A percentile compares a stretch with the other conserved stretches of the same genome.
Conservation (phyloP, 2,329 filamentous ascomycete species). For the Amauroascus niger region DNA sequence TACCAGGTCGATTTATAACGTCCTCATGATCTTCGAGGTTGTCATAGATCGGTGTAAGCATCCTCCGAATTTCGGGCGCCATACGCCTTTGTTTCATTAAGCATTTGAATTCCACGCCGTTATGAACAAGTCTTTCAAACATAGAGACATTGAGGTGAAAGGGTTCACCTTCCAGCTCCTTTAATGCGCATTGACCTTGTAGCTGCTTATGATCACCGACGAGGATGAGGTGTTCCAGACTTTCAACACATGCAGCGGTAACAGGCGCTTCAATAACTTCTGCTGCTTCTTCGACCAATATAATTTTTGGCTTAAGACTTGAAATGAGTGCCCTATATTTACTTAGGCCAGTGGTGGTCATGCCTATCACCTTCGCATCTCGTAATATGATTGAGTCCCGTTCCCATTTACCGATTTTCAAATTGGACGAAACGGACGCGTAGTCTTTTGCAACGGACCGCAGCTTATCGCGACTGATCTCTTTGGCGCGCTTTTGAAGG, state of each 20-base stretch:
- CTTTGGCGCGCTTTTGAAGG: constrained; percentile 50
- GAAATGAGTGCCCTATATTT: constrained; percentile 67
- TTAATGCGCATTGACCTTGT: constrained; percentile 55
- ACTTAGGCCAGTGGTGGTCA: constrained; percentile 70
- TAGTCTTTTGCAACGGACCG: constrained; percentile 44
- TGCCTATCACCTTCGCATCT: constrained; percentile 51
- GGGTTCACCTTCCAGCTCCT: constrained; percentile 49
- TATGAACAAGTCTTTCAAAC: constrained; percentile 66
- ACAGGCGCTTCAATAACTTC: constrained; percentile 56
- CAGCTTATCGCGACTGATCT: constrained; percentile 40
- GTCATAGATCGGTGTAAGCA: constrained; percentile 54
- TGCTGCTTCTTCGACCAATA: constrained; percentile 72
- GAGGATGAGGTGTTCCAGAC: constrained; percentile 55
- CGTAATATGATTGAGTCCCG: constrained; percentile 52
- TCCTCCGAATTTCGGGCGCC: constrained; percentile 56
- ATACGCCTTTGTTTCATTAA: constrained; percentile 62
- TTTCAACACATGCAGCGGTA: constrained; percentile 50
- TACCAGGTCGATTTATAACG: constrained; percentile 44
- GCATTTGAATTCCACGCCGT: constrained; percentile 53
- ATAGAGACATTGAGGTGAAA: constrained; percentile 64
- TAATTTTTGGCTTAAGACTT: constrained; percentile 54
- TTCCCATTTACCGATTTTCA: constrained; percentile 51
- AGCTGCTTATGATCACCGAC: constrained; percentile 78
- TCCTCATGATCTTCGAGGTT: constrained; percentile 49
- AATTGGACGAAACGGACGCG: constrained; percentile 40